Conservation (phyloP, 2,329 filamentous ascomycete genomes). For the Nemania bipapillata region DNA sequence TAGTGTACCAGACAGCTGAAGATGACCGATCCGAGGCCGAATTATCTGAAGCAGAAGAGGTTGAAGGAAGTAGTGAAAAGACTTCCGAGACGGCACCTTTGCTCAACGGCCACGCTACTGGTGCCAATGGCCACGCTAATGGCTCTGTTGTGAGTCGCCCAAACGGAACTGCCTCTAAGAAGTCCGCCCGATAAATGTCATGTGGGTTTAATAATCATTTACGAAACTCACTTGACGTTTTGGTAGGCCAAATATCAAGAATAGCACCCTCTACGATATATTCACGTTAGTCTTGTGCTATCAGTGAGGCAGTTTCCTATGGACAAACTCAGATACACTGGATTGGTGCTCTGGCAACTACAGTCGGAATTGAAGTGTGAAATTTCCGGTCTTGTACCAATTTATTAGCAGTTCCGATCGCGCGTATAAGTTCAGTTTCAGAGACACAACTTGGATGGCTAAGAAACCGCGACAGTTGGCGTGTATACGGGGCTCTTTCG, state of each 20-base stretch:
- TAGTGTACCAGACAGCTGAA: constrained; percentile 68
- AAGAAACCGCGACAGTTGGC: background rate
- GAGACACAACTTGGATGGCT: background rate
- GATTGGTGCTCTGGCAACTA: background rate
- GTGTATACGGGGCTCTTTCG: background rate
- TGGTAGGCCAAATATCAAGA: constrained; percentile 13
- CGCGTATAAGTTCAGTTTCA: constrained; percentile 18
- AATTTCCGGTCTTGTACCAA: constrained; percentile 30
- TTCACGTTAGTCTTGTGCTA: constrained; percentile 7
- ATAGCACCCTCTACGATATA: constrained; percentile 35
- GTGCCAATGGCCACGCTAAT: constrained; percentile 45
- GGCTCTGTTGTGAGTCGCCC: constrained; percentile 40
- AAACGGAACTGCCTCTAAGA: constrained; percentile 43
- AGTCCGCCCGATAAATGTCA: constrained; percentile 41
- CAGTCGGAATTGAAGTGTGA: background rate
- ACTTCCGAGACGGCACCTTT: constrained; percentile 36
- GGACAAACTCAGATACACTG: background rate
- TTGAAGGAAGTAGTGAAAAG: constrained; percentile 40
- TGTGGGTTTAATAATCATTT: constrained; percentile 17
- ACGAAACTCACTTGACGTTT: constrained; percentile 38
- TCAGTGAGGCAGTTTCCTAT: background rate
- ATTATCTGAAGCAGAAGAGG: constrained; percentile 69
- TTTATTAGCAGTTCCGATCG: constrained; percentile 36
- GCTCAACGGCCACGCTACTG: constrained; percentile 46
- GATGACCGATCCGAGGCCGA: constrained; percentile 78